Evolutionary conservation across 73 alveolate species (phyloP).

Genomic region (Blepharisma japonicum): DNA sequence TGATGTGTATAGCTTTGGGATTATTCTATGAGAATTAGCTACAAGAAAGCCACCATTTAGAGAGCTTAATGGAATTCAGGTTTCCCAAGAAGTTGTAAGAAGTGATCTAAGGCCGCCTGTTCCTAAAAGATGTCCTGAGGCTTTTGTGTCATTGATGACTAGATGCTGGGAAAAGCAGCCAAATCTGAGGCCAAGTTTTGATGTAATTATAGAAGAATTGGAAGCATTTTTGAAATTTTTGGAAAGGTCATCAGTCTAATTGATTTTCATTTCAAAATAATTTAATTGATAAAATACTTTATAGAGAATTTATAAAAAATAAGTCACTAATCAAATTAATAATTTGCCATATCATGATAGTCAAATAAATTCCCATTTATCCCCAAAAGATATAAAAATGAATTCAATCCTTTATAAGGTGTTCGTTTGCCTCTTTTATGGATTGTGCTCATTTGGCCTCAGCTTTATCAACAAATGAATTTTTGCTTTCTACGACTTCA

Average conservation of each 20-base stretch:
- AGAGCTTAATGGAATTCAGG: slow-evolving; percentile 91
- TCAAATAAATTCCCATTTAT: not conserved
- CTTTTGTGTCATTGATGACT: slow-evolving; percentile 81
- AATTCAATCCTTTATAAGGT: not conserved
- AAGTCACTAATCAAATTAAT: too few relatives aligned
- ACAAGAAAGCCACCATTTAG: slow-evolving; percentile 98
- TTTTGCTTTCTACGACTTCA: not conserved
- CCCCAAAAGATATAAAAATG: slow-evolving; percentile 20
- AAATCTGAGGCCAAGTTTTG: slow-evolving; percentile 89
- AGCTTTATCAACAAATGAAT: slow-evolving; percentile 16
- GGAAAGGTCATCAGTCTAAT: slow-evolving; percentile 4
- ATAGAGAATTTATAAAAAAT: too few relatives aligned
- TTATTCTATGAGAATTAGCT: slow-evolving; percentile 97
- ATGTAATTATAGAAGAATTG: slow-evolving; percentile 77
- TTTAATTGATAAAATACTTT: too few relatives aligned
- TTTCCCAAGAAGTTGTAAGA: slow-evolving; percentile 87
- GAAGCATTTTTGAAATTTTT: slow-evolving; percentile 44
- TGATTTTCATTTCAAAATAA: too few relatives aligned
- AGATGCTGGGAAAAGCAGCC: slow-evolving; percentile 96
- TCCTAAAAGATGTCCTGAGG: slow-evolving; percentile 90
- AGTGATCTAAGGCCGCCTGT: slow-evolving; percentile 92
- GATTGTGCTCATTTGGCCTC: slow-evolving; percentile 8
- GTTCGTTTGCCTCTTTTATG: slow-evolving; percentile 16
- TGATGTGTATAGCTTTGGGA: slow-evolving; percentile 98
- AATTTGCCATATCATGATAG: too few relatives aligned